Evolutionary conservation across 768 basidiomycete genomes (phyloP).

Genomic region (Amanita molliuscula): DNA sequence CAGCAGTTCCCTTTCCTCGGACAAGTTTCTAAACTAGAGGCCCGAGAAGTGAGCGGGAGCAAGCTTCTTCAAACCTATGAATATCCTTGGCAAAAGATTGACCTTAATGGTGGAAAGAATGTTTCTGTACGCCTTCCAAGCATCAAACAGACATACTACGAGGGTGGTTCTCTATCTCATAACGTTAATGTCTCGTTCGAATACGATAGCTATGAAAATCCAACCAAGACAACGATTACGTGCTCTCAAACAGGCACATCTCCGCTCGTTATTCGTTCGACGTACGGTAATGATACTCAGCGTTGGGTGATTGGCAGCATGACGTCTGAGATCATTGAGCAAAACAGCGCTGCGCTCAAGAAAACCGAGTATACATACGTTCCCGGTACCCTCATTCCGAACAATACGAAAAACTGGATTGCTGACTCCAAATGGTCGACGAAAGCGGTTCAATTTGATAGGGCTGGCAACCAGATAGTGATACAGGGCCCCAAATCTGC

Average conservation of each 20-base stretch:
- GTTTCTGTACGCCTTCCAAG: neutral
- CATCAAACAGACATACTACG: neutral
- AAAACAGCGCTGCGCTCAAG: neutral
- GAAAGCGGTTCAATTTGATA: neutral
- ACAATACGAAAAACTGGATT: neutral
- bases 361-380: neutral
- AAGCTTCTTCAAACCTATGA: neutral
- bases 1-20: neutral
- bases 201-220: neutral
- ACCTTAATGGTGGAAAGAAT: neutral
- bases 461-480: neutral
- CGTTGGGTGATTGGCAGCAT: neutral
- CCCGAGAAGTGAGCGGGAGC: no score
- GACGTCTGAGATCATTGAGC: neutral
- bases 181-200: neutral
- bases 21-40: neutral
- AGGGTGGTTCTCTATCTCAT: neutral
- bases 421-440: neutral
- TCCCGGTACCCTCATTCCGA: neutral
- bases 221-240: neutral
- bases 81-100: neutral
- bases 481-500: neutral
- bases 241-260: neutral
- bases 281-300: neutral
- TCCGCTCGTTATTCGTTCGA: neutral